Evolutionary conservation across 148 eudicot genomes (phyloP), one percentile per base, ranked within the genome.

Genomic region (Amaranthus palmeri): DNA sequence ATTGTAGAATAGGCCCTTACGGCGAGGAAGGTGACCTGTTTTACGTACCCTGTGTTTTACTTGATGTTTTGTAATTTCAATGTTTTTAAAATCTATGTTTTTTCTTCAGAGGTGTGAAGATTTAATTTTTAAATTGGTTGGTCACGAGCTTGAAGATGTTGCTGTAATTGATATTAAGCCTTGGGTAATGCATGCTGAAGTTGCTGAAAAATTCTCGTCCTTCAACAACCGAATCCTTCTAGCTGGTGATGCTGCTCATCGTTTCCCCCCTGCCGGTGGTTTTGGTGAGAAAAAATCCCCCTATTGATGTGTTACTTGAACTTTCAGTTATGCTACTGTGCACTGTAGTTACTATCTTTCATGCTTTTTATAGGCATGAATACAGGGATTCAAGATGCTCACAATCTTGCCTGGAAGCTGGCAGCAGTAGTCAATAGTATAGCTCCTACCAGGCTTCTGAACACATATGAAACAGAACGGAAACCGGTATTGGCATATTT

Each of bases 161-260:
- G 72, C 82, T 73, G 97, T 92, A 65, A 44, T 85, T 69, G 96
- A 89, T 80, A 77, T 90, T 59, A 95, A 89, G 82, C 99, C 96
- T 49, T 95, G 99, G 99, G 92, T 89, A 76, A 95, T 95, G 99
- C 93, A 95, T 79, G 99, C 99, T 48, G 97, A 95, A 83, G 97
- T 95, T 74, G 97, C 97, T 67, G 92, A 95, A 72, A 87, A 85
- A 66, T 95, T 84, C 68, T 49, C 89, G 57, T 77, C 92, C 18
- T 46, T 62, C 79, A 79, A 87, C 72, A 83, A 81, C 79, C 83
- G 86, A 73, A 65, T 95, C 71, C 81, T 91, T 72, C 84, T 95
- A 69, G 96, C 87, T 59, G 97, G 99, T 68, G 99, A 95, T 82
- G 97, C 99, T 14, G 96, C 93, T 81, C 97, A 95, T 80, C 92